Evolutionary conservation across 2,329 filamentous ascomycete genomes (phyloP).

Genomic region (Pseudogymnoascus sp.): DNA sequence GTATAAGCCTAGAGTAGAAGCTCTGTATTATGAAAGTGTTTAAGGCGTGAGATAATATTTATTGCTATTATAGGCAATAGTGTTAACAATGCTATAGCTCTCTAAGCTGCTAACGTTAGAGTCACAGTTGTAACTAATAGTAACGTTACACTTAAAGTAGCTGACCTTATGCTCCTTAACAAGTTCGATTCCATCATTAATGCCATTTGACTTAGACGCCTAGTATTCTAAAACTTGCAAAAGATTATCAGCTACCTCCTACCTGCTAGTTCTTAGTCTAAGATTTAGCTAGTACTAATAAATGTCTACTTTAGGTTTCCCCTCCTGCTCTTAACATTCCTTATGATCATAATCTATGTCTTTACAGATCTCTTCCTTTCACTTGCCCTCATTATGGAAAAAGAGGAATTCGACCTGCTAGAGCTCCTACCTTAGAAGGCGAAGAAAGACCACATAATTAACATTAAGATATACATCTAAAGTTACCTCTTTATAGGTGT

Average conservation of each 20-base stretch:
- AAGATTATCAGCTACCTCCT: constrained; percentile 56
- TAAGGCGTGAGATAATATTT: constrained; percentile 30
- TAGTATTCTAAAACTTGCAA: constrained; percentile 75
- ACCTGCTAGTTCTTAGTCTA: constrained; percentile 48
- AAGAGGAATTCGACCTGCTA: constrained; percentile 48
- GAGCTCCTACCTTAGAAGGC: constrained; percentile 42
- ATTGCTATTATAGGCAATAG: constrained; percentile 44
- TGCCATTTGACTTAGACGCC: constrained; percentile 64
- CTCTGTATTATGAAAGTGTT: constrained; percentile 37
- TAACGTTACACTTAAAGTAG: constrained; percentile 56
- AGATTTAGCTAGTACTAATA: constrained; percentile 51
- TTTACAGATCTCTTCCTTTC: constrained; percentile 49
- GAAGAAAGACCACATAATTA: constrained; percentile 46
- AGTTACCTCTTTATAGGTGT: constrained; percentile 47
- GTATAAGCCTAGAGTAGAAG: constrained; percentile 38
- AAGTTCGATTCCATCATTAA: constrained; percentile 66
- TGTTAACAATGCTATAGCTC: constrained; percentile 45
- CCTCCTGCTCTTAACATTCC: constrained; percentile 43
- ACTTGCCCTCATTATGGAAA: constrained; percentile 46
- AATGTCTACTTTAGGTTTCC: constrained; percentile 52
- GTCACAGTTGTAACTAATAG: constrained; percentile 53
- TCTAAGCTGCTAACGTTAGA: constrained; percentile 53
- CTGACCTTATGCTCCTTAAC: constrained; percentile 59
- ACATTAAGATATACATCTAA: constrained; percentile 44
- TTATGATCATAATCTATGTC: constrained; percentile 54